Percentiles rank a stretch among this genome's conserved stretches.
phyloP scores from a whole-genome alignment of 1,139 yeast genomes.

The Pichia sp. region DNA sequence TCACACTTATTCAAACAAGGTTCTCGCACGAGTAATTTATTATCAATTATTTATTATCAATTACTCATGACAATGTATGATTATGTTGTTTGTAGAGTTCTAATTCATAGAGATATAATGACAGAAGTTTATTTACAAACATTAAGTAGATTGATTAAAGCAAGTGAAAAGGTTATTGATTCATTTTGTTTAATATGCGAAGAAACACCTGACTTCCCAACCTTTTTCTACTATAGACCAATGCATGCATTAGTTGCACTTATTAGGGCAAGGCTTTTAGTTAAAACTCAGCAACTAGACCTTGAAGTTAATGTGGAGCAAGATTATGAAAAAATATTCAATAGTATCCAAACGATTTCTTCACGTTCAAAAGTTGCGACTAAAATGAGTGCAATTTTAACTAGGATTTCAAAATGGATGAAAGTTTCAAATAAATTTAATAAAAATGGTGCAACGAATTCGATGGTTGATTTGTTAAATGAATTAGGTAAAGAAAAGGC shows the following conservation, averaged over 20 bases:
- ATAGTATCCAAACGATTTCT: conserved; percentile 22
- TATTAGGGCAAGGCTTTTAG: conserved; percentile 39
- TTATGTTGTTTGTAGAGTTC: conserved; percentile 35
- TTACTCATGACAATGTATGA: conserved; percentile 44
- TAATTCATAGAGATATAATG: conserved; percentile 25
- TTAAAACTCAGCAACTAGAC: conserved; percentile 35
- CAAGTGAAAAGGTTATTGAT: conserved; percentile 40
- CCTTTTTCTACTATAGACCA: conserved; percentile 50
- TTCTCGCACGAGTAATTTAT: conserved; percentile 33
- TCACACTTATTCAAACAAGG: conserved; percentile 31
- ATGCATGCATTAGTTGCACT: conserved; percentile 47
- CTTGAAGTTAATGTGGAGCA: conserved; percentile 34
- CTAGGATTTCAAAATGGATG: conserved; percentile 45
- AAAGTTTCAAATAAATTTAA: conserved; percentile 35
- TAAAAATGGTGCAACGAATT: conserved; percentile 31
- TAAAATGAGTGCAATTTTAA: conserved; percentile 39
- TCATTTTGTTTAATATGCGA: conserved; percentile 39
- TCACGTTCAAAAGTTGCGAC: conserved; percentile 35
- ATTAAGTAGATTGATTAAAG: conserved; percentile 35
- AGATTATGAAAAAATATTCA: conserved; percentile 32
- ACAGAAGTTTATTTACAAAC: conserved; percentile 34
- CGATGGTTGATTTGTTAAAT: conserved; percentile 39
- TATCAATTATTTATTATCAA: conserved; percentile 41
- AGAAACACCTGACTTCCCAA: conserved; percentile 40
- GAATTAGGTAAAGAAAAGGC: conserved; percentile 42